Evolutionary conservation across 345 rosid species (phyloP), one percentile per base, ranked within the genome.

Genomic region (Eucalyptus marginata): DNA sequence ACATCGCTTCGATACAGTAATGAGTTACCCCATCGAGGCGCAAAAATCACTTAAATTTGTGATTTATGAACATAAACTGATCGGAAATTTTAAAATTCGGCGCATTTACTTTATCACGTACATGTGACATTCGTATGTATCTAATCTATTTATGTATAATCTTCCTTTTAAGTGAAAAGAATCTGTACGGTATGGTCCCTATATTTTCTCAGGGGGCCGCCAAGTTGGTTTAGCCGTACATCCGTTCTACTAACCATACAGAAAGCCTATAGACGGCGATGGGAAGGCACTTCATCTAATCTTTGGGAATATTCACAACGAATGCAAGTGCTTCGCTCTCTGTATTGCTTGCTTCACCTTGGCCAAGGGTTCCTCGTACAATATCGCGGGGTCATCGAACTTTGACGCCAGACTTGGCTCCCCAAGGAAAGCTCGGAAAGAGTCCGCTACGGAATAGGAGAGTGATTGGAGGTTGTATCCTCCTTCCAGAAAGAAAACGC

Each of bases 381-480:
- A 91, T 86, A 95, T 91, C 10, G 96, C 95, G 33, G 98, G 98
- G 86, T 96, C 90, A 84, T 97, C 99, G 51, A 97, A 96, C 93
- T 93, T 94, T 2, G 93, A 89, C 18, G 99, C 98, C 92, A 92
- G 90, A 54, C 99, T 97, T 40, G 91, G 90, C 89, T 97, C 99
- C 16, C 96, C 98, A 2, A 96, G 94, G 88, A 97, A 94, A 49
- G 99, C 99, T 9, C 96, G 93, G 90, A 97, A 97, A 24, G 96
- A 93, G 90, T 96, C 99, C 7, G 97, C 94, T 54, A 96, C 98
- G 1, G 99, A 96, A 86, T 96, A 89, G 14, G 99, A 96, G 86
- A 97, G 96, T 33, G 99, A 95, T 31, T 95, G 91, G 79, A 96
- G 99, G 91, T 97, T 97, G 94, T 96, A 95, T 49, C 99, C 99